Conservation (phyloP, 2,329 filamentous ascomycete genomes). For the Penicillium glabrum region DNA sequence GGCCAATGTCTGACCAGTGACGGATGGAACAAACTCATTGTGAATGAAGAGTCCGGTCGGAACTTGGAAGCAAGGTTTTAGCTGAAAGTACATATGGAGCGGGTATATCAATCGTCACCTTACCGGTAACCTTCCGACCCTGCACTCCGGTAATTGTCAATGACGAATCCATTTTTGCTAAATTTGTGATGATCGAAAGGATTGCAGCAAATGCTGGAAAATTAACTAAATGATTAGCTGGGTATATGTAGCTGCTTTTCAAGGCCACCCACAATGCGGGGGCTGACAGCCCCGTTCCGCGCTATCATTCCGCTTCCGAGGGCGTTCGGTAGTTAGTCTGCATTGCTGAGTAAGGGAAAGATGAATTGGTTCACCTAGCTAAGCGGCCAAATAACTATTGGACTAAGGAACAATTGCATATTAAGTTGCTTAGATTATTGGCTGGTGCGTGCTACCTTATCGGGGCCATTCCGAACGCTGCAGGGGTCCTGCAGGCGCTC, state of each 20-base stretch:
- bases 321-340: neutral
- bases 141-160: slow-evolving; percentile 17
- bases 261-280: neutral
- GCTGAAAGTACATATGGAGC: neutral
- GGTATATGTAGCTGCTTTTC: slow-evolving; percentile 2
- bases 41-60: slow-evolving; percentile 30
- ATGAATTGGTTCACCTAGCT: neutral
- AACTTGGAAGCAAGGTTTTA: slow-evolving; percentile 10
- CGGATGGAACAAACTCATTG: slow-evolving; percentile 27
- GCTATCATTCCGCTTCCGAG: slow-evolving; percentile 5
- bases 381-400: neutral
- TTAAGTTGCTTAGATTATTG: neutral
- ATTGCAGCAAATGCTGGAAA: neutral
- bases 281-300: neutral
- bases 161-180: neutral
- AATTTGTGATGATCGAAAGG: too few species aligned
- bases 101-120: neutral
- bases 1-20: slow-evolving; percentile 14
- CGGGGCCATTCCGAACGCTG: neutral
- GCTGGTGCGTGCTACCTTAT: neutral
- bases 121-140: slow-evolving; percentile 18
- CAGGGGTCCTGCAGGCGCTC: neutral
- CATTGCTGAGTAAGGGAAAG: neutral
- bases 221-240: neutral
- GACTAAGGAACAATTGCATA: neutral